These are phyloP conservation scores for Phaeosphaeriaceae sp. DNA, from an alignment of 2,329 filamentous ascomycete genomes.

Conservation along the genomic window DNA sequence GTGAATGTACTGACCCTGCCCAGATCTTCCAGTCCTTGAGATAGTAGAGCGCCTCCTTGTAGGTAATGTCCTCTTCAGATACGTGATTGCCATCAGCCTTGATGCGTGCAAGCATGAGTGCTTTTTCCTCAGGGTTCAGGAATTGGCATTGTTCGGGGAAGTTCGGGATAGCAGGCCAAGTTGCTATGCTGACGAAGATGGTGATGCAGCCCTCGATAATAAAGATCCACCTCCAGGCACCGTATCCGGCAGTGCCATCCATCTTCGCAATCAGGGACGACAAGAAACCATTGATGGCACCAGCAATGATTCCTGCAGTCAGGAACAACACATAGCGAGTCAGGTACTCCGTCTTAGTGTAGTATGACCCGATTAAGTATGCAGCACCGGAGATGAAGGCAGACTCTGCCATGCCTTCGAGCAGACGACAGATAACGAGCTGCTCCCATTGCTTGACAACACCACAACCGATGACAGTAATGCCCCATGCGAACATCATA, in stretches of 20 bases:
- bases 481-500: constrained; percentile 46
- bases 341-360: constrained; percentile 61
- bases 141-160: constrained; percentile 58
- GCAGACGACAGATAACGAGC: constrained; percentile 36
- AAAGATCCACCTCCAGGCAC: constrained; percentile 57
- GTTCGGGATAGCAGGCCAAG: constrained; percentile 59
- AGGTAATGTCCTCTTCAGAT: constrained; percentile 54
- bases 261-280: constrained; percentile 51
- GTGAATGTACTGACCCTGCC: constrained; percentile 59
- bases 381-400: constrained; percentile 38
- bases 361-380: constrained; percentile 48
- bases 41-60: constrained; percentile 51
- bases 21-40: constrained; percentile 65
- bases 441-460: constrained; percentile 35
- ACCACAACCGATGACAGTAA: constrained; percentile 43
- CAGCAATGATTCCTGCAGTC: constrained; percentile 60
- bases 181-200: constrained; percentile 53
- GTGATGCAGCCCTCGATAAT: constrained; percentile 67
- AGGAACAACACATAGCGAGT: constrained; percentile 62
- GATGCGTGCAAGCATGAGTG: constrained; percentile 61
- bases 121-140: constrained; percentile 58
- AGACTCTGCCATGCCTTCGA: constrained; percentile 41
- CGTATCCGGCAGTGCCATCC: constrained; percentile 31
- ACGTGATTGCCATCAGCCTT: constrained; percentile 55
- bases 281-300: constrained; percentile 63